Conservation (phyloP, 768 basidiomycete species). For the Boletus vermiculosoides region DNA sequence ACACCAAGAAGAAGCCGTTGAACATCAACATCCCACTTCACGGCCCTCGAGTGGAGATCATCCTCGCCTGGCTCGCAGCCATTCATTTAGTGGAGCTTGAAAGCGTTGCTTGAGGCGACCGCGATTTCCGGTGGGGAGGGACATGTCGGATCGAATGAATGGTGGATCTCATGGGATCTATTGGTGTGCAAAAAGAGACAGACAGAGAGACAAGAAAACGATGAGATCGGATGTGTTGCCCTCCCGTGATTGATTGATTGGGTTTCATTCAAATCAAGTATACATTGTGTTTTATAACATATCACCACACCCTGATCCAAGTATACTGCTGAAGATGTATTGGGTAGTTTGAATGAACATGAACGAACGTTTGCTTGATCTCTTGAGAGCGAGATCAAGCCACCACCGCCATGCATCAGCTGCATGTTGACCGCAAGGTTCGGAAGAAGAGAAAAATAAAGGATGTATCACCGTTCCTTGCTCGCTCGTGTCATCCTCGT, state of each 20-base stretch:
- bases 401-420: slow-evolving; percentile 24
- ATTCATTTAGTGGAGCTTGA: slow-evolving; percentile 79
- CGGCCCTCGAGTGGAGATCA: slow-evolving; percentile 81
- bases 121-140: neutral
- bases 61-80: slow-evolving; percentile 82
- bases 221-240: neutral
- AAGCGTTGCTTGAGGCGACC: slow-evolving; percentile 19
- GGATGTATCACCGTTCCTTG: slow-evolving; percentile 22
- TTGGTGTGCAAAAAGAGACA: neutral
- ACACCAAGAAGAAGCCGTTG: slow-evolving; percentile 52
- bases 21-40: slow-evolving; percentile 82
- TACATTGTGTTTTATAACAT: neutral
- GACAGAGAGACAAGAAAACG: neutral
- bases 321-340: neutral
- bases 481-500: neutral
- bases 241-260: neutral
- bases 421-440: slow-evolving; percentile 23
- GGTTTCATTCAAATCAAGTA: neutral
- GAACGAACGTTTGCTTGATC: slow-evolving; percentile 1
- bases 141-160: neutral
- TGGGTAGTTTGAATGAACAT: slow-evolving; percentile 1
- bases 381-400: slow-evolving; percentile 5
- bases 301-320: neutral
- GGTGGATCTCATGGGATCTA: slow-evolving; percentile 19
- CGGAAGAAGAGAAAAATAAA: neutral